phyloP scores from a whole-genome alignment of 768 basidiomycete genomes.

The Lactifluus subvellereus region DNA sequence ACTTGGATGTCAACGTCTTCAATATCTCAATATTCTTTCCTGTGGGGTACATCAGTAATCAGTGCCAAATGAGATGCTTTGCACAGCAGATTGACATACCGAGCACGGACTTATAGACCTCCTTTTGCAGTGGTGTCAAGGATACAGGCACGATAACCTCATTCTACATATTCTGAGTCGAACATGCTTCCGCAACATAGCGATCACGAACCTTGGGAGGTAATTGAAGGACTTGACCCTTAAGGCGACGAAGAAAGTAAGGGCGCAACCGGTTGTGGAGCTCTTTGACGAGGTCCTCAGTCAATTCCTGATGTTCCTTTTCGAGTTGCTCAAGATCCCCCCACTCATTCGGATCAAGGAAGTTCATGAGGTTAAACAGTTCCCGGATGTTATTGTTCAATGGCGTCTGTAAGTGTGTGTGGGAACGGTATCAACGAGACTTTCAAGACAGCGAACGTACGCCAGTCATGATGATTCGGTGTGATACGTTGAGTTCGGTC shows the following conservation, averaged over 20 bases:
- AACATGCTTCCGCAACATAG: not conserved
- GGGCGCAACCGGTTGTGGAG: constrained; percentile 76
- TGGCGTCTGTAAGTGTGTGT: constrained; percentile 55
- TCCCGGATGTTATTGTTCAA: constrained; percentile 97
- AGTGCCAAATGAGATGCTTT: constrained; percentile 12
- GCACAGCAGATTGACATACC: constrained; percentile 39
- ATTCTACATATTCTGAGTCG: constrained; percentile 44
- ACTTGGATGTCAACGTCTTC: constrained; percentile 48
- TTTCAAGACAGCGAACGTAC: constrained; percentile 35
- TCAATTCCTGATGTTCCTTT: constrained; percentile 68
- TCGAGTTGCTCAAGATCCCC: constrained; percentile 67
- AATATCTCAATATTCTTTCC: constrained; percentile 68
- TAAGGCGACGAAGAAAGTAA: constrained; percentile 90
- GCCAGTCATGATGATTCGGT: constrained; percentile 88
- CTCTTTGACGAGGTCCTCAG: constrained; percentile 72
- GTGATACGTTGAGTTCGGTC: constrained; percentile 68
- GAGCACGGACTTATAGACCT: constrained; percentile 81
- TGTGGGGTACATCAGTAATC: constrained; percentile 30
- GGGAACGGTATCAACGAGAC: not conserved
- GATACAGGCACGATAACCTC: constrained; percentile 90
- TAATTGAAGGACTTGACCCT: constrained; percentile 88
- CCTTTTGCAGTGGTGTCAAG: constrained; percentile 79
- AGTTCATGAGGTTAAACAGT: constrained; percentile 95
- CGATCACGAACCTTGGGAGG: constrained; percentile 67
- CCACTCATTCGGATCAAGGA: constrained; percentile 79